Conservation (phyloP, 768 basidiomycete species). For the Auricularia cornea region DNA sequence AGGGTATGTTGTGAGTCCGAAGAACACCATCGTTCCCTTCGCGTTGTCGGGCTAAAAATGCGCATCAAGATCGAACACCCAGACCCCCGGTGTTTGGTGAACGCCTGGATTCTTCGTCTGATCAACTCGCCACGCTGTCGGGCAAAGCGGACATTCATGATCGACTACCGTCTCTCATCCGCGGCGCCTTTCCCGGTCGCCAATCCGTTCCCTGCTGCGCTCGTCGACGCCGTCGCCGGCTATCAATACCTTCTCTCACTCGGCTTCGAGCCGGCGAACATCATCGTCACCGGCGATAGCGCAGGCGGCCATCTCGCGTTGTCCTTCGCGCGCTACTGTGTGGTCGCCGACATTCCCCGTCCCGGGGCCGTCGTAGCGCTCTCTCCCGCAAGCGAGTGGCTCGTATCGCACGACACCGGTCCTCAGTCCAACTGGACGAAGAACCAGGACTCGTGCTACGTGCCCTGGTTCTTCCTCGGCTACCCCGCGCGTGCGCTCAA, state of each 20-base stretch:
- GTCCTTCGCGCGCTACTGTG: conserved; percentile 53
- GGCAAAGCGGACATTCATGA: conserved; percentile 43
- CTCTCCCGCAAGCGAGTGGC: conserved; percentile 50
- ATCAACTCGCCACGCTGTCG: background rate
- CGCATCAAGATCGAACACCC: background rate
- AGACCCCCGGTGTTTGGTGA: background rate
- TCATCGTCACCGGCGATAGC: conserved; percentile 66
- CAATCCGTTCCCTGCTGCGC: conserved; percentile 64
- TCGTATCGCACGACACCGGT: conserved; percentile 20
- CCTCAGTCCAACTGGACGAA: background rate
- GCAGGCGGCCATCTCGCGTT: conserved; percentile 69
- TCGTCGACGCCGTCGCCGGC: conserved; percentile 66
- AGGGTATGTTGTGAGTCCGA: conserved; percentile 4
- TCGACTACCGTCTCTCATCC: conserved; percentile 67
- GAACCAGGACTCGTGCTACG: background rate
- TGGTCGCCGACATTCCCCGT: conserved; percentile 36
- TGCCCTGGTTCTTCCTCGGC: background rate
- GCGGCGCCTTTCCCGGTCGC: conserved; percentile 31
- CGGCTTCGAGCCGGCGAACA: conserved; percentile 49
- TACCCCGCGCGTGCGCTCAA: background rate
- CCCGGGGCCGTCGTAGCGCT: conserved; percentile 44
- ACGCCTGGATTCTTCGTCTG: background rate
- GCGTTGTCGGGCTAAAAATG: background rate
- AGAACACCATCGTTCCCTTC: background rate
- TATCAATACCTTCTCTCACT: conserved; percentile 60